phyloP scores from a whole-genome alignment of 1,284 basidiomycete species.

The Phenoliferia sp. region DNA sequence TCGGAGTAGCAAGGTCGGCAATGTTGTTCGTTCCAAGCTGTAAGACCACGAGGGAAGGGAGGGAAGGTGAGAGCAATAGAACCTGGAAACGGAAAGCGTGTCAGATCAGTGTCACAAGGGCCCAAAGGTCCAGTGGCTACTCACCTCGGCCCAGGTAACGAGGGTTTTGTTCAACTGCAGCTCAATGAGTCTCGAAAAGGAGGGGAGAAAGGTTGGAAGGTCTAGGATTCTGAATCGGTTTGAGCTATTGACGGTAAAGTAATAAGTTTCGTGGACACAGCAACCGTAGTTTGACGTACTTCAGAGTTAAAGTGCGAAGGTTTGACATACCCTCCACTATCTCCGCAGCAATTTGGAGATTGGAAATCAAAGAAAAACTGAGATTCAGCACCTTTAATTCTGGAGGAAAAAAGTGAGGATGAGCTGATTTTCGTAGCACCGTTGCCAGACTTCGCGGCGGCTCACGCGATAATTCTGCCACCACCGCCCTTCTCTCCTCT shows the following conservation, averaged over 20 bases:
- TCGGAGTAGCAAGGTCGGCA: conserved; percentile 32
- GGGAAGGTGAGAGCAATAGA: conserved; percentile 49
- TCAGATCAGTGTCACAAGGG: neutral
- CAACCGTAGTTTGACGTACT: conserved; percentile 52
- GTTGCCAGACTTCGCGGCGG: neutral
- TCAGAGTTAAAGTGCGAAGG: conserved; percentile 66
- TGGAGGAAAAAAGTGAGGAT: conserved; percentile 41
- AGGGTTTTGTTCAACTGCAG: conserved; percentile 71
- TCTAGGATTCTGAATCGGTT: conserved; percentile 53
- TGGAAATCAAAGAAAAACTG: conserved; percentile 67
- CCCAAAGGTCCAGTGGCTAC: conserved; percentile 5
- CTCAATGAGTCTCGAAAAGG: conserved; percentile 58
- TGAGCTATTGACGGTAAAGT: conserved; percentile 47
- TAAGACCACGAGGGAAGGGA: conserved; percentile 59
- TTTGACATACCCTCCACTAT: conserved; percentile 61
- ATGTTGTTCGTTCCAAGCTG: conserved; percentile 75
- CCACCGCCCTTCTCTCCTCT: neutral
- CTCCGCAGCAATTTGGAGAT: conserved; percentile 63
- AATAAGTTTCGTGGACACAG: neutral
- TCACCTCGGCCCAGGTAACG: conserved; percentile 64
- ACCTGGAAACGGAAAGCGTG: conserved; percentile 31
- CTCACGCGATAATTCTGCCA: conserved; percentile 5
- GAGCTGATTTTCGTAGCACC: conserved; percentile 46
- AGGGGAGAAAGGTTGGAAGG: conserved; percentile 36
- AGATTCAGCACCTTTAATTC: conserved; percentile 76